These are phyloP conservation scores for Plasmodium berghei DNA, from an alignment of 169 alveolate species.

Conservation along the genomic window DNA sequence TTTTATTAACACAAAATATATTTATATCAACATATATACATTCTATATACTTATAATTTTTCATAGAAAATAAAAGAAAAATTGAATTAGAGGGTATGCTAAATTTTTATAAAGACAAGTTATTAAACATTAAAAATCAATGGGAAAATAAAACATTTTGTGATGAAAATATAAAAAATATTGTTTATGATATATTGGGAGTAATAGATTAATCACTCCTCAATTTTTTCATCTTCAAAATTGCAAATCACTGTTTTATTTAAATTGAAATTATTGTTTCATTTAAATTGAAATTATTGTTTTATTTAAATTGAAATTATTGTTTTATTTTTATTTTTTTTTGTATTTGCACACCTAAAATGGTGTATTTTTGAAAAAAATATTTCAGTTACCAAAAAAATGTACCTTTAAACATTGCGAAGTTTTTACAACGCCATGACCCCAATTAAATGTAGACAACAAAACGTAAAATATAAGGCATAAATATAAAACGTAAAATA, in stretches of 20 bases:
- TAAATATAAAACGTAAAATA: too few relatives aligned
- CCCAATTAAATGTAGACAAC: too few relatives aligned
- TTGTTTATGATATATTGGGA: slow-evolving; percentile 63
- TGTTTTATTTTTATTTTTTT: not conserved
- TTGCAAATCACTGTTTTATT: not conserved
- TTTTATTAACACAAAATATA: not conserved
- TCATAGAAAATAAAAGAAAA: slow-evolving; percentile 55
- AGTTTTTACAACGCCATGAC: too few relatives aligned
- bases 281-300: too few relatives aligned
- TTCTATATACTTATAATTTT: not conserved
- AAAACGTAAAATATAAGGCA: too few relatives aligned
- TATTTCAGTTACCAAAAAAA: too few relatives aligned
- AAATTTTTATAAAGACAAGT: slow-evolving; percentile 57
- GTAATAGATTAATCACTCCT: slow-evolving; percentile 30
- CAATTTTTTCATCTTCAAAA: not conserved
- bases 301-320: too few relatives aligned
- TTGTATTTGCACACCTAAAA: not conserved
- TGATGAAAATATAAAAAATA: slow-evolving; percentile 67
- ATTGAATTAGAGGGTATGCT: slow-evolving; percentile 35
- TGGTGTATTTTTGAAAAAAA: too few relatives aligned
- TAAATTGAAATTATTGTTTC: not conserved
- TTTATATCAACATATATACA: not conserved
- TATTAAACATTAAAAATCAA: slow-evolving; percentile 54
- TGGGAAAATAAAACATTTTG: slow-evolving; percentile 58
- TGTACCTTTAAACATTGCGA: too few relatives aligned